Evolutionary conservation across 2,329 filamentous ascomycete genomes (phyloP), one percentile per base, ranked within the genome.

Genomic region (Emmonsia crescens): DNA sequence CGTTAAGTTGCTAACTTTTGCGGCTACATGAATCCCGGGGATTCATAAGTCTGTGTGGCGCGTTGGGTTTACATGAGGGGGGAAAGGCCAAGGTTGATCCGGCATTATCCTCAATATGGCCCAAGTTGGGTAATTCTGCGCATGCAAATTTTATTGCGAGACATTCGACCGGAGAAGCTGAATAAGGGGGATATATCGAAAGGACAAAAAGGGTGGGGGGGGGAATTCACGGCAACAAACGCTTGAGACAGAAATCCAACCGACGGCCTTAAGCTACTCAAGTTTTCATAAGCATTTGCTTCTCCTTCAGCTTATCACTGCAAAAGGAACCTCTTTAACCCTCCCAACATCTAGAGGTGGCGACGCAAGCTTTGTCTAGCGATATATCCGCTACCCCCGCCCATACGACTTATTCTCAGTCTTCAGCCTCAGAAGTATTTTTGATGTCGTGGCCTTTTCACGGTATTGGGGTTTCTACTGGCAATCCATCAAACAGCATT

Each of bases 381-480:
- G 83, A 80, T 64, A 89, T 85, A 68, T 89, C 86, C 0, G 82
- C 83, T 1, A 89, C 84, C 1, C 82, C 79, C 64, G 89, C 82
- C 82, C 83, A 88, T 4, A 85, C 78, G 3, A 89, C 76, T 3
- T 8, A 57, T 86, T 83, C 63, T 88, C 83, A 0, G 79, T 83
- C 1, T 83, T 21, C 44, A 27, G 10, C 3, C n/a, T 3, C 76
- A 0, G 83, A 86, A 0, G 81, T 85, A 70, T 89, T 89, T 66
- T 88, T 85, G 61, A 89, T 85, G 67, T 88, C 89, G 67, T 89
- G 86, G 0, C 85, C 76, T 72, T 38, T 0, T n/a, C 10, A 49
- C 9, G 10, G 9, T 59, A 57, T 33, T 6, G 29, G 40, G 21
- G 16, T 56, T 12, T 5, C 33, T 36, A 36, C 10, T 10, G 33